A percentile compares a stretch with the other conserved stretches of the same genome.
These are phyloP conservation scores for Nicotiana undulata DNA, from an alignment of 257 asterid genomes.

Conservation along the genomic window DNA sequence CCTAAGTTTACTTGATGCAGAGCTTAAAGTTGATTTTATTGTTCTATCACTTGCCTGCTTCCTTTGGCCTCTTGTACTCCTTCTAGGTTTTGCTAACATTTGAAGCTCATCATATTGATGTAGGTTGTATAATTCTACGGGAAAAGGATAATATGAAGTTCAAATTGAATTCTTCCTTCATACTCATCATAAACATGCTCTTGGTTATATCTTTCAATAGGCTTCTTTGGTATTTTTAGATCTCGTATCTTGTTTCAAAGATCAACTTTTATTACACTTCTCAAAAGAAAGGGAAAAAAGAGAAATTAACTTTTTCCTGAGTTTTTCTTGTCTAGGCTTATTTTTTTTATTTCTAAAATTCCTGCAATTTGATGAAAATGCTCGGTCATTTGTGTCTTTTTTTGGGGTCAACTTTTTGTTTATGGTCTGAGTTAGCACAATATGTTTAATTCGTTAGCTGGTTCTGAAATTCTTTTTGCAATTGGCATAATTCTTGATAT, in stretches of 20 bases:
- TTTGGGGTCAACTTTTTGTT: not conserved
- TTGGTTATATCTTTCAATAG: no score
- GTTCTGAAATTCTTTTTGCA: not conserved
- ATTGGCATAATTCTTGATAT: not conserved
- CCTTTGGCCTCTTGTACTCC: not conserved
- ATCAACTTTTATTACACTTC: not conserved
- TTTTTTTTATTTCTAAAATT: not conserved
- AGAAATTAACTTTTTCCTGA: not conserved
- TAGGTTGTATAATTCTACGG: not conserved
- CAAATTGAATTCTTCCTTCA: not conserved
- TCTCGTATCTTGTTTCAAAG: not conserved
- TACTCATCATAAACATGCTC: not conserved
- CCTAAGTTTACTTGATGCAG: no score
- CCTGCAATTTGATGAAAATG: not conserved
- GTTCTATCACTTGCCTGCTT: not conserved
- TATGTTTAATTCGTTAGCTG: not conserved
- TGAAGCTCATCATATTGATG: not conserved
- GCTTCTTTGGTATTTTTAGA: not conserved
- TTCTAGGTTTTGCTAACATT: not conserved
- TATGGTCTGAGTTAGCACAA: not conserved
- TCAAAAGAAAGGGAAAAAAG: not conserved
- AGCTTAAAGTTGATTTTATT: no score
- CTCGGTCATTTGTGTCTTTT: not conserved
- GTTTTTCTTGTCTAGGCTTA: not conserved
- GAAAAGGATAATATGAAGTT: not conserved